Base-by-base conservation (phyloP, 306 rosid species). In the Glycyrrhiza uralensis region DNA sequence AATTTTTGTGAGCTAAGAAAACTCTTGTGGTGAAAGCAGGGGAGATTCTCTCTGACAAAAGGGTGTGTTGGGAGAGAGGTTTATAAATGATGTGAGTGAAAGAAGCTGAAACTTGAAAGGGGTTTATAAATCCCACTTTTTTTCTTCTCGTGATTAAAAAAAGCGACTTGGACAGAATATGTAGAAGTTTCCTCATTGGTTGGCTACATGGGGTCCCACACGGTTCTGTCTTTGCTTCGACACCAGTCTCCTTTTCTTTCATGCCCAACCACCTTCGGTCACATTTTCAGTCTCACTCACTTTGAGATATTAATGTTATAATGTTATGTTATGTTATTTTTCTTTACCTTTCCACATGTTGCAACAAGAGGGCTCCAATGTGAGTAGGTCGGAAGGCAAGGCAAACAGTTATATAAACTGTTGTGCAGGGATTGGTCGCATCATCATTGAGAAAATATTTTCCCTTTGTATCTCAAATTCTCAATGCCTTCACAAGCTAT, bases 171-270 rank as follows among this genome's bases (percentile, higher is more conserved):
- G 74, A 33, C 41, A 71, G 35, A 69, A 71, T 83, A 35, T 20
- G 82, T 65, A 74, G 3, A 74, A 78, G 75, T 30, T 70, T 72
- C 74, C 64, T 62, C 29, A 79, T 75, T 82, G 90, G 91, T 76
- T 79, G 89, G 86, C 85, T 70, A 2, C 0, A 7, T 0, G 7
- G 84, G 96, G 88, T 0, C 94, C 97, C 86, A 83, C 88, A 10
- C 83, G 78, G 29, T 61, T 85, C 2, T 79, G 42, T 51, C 54
- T 77, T 71, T 39, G 82, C 87, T 85, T 83, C 14, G 50, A 50
- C 78, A 58, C 77, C 77, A 82, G 75, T 77, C 62, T 67, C 66
- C 42, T 61, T 67, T 33, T 1, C 11, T 6, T 29, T 55, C 15
- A 73, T 39, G 45, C 75, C 12, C 80, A 54, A 56, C 75, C 42